Conservation (phyloP, 2,329 filamentous ascomycete species). For the Talaromyces verruculosus region DNA sequence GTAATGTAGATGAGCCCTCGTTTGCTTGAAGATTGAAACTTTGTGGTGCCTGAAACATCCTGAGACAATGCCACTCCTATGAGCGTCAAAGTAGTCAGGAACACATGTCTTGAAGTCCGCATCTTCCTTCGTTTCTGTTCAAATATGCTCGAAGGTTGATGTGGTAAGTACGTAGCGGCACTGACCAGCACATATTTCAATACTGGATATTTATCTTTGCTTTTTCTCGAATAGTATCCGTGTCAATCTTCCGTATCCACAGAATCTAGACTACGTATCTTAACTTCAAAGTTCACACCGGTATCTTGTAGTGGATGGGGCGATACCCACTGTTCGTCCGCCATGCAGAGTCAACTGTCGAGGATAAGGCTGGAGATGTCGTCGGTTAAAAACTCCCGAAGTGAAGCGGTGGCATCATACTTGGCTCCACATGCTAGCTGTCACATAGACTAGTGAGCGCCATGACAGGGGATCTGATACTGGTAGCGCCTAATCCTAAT, state of each 20-base stretch:
- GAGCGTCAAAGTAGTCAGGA: background rate
- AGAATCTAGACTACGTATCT: background rate
- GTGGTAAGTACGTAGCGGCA: background rate
- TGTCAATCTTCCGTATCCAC: background rate
- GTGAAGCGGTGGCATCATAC: background rate
- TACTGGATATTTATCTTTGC: background rate
- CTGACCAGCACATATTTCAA: background rate
- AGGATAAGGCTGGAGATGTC: background rate
- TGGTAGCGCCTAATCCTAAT: background rate
- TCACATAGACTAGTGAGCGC: background rate
- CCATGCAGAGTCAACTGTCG: background rate
- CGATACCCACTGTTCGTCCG: background rate
- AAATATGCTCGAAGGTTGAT: background rate
- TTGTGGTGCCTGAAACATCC: conserved; percentile 16
- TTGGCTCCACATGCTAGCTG: background rate
- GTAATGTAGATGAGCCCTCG: conserved; percentile 18
- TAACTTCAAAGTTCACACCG: background rate
- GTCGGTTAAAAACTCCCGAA: conserved; percentile 10
- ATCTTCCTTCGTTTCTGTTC: background rate
- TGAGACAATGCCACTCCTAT: background rate
- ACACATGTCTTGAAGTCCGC: background rate
- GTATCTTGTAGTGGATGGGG: background rate
- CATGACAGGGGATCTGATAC: background rate
- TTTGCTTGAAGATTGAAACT: conserved; percentile 17
- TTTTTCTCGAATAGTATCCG: background rate